Base-by-base conservation (phyloP, 2,329 filamentous ascomycete genomes). In the Trichoderma koningiopsis region DNA sequence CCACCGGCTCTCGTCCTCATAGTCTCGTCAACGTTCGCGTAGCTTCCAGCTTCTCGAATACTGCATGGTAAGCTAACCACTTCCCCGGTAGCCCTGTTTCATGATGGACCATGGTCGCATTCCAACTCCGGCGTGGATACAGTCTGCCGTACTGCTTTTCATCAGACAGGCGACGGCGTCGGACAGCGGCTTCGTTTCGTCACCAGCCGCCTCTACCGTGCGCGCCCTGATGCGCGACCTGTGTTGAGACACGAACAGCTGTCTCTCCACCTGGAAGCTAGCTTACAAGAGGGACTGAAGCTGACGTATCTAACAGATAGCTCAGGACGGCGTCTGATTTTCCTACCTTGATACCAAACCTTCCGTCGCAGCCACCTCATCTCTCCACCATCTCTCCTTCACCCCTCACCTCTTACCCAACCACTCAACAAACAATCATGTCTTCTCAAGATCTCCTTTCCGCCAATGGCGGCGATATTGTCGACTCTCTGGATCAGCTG, bases 401-500 rank as follows among this genome's bases (percentile, higher is more conserved):
- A 56, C 68, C 43, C 37, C 40, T 43, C 40, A 43, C 40, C 40
- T n/a, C 40, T 43, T 8, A 22, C 22, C 1, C 49, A 29, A 24
- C 47, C 37, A 60, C 72, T 57, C 59, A 70, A 69, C 70, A 76
- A 71, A 69, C 70, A 75, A 80, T 71, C 73, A 92, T 92, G 90
- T 78, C 84, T 70, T 78, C 85, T 74, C 89, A 92, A 78, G 87
- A 91, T 72, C 76, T 79, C 70, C 81, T 86, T 68, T 77, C 86
- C 72, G 76, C 85, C 76, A 89, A 87, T 75, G 89, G 89, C 75
- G 87, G 87, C 76, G 87, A 89, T 69, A 80, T 91, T 72, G 77
- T 82, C 71, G 88, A 92, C 67, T 80, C 83, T 70, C 82, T 92
- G 79, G 88, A 91, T 74, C 88, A 89, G 75, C 82, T 92, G 72